Conservation (phyloP, 805 yeast species). For the Saturnispora sanitii region DNA sequence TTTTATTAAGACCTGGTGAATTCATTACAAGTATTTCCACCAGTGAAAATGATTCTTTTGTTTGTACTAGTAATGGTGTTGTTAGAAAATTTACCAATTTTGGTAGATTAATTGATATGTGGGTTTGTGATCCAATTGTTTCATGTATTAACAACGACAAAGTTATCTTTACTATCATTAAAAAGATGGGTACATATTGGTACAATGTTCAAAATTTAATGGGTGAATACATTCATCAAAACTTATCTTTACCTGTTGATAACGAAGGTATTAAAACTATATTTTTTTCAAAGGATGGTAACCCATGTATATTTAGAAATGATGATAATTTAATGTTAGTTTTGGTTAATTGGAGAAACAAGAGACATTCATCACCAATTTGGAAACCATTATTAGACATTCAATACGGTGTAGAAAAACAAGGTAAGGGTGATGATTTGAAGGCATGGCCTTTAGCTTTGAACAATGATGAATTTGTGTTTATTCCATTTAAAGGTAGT, state of each 20-base stretch:
- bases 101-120: conserved; percentile 65
- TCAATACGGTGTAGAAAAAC: conserved; percentile 38
- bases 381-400: conserved; percentile 84
- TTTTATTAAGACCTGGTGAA: conserved; percentile 37
- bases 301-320: conserved; percentile 79
- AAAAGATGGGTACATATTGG: conserved; percentile 10
- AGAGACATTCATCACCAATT: conserved; percentile 54
- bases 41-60: conserved; percentile 48
- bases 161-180: conserved; percentile 41
- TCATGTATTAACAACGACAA: conserved; percentile 56
- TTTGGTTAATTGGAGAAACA: conserved; percentile 65
- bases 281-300: conserved; percentile 84
- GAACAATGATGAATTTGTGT: conserved; percentile 56
- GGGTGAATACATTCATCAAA: conserved; percentile 33
- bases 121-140: conserved; percentile 63
- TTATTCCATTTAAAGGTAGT: conserved; percentile 64
- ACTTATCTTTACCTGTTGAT: conserved; percentile 37
- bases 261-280: conserved; percentile 39
- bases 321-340: conserved; percentile 68
- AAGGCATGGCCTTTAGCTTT: conserved; percentile 85
- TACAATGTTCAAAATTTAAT: conserved; percentile 30
- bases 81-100: conserved; percentile 58
- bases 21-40: conserved; percentile 59
- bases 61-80: conserved; percentile 71
- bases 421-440: conserved; percentile 48